Evolutionary conservation across 2,329 filamentous ascomycete genomes (phyloP).

Genomic region (Orbilia blumenaviensis): DNA sequence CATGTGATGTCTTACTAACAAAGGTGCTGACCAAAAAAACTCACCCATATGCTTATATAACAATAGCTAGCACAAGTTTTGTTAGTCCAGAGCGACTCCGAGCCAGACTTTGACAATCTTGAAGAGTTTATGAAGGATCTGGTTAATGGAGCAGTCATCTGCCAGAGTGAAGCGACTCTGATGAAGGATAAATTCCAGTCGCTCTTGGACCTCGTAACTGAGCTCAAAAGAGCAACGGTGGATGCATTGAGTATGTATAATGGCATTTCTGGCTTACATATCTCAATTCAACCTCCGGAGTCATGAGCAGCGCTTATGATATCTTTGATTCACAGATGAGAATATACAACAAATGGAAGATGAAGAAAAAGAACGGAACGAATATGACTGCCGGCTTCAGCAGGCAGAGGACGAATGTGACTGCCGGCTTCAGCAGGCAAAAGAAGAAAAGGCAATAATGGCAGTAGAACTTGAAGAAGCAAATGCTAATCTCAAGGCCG

Average conservation of each 20-base stretch:
- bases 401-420: not conserved
- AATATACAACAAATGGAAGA: not conserved
- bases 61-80: not conserved
- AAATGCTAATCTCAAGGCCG: not conserved
- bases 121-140: slow-evolving; percentile 12
- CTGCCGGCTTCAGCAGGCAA: not conserved
- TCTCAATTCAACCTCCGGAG: not conserved
- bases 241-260: slow-evolving; percentile 9
- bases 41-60: not conserved
- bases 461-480: not conserved
- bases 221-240: not conserved
- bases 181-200: slow-evolving; percentile 25
- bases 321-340: not conserved
- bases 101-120: slow-evolving; percentile 3
- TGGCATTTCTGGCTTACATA: not conserved
- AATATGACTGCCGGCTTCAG: not conserved
- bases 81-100: not conserved
- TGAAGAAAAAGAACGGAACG: not conserved
- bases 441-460: not conserved
- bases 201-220: slow-evolving; percentile 16
- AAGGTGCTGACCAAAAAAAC: not conserved
- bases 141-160: not conserved
- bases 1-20: not conserved
- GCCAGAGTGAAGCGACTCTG: slow-evolving; percentile 19
- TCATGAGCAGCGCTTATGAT: not conserved